A percentile compares a stretch with the other conserved stretches of the same genome.
Evolutionary conservation across 2,329 filamentous ascomycete species (phyloP).

Genomic region (Talaromyces sp.): DNA sequence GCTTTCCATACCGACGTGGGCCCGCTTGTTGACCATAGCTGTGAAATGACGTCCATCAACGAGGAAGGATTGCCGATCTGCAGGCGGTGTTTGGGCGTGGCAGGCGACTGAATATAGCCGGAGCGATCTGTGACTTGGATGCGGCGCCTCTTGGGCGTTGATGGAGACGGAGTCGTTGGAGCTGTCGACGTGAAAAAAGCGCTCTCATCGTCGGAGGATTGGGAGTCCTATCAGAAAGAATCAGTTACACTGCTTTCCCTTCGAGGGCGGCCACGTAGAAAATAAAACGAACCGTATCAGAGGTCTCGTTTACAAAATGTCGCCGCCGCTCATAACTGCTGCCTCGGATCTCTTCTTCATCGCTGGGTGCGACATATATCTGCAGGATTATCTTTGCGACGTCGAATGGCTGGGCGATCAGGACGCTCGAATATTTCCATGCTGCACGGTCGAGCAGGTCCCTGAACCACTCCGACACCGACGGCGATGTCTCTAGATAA

Average conservation of each 20-base stretch:
- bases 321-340: conserved; percentile 1
- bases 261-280: not conserved
- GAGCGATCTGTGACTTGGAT: conserved; percentile 41
- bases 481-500: conserved; percentile 74
- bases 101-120: conserved; percentile 38
- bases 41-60: conserved; percentile 76
- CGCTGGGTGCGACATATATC: conserved; percentile 52
- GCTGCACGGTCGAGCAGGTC: conserved; percentile 76
- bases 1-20: conserved; percentile 92
- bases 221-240: conserved; percentile 24
- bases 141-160: conserved; percentile 33
- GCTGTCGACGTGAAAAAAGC: conserved; percentile 73
- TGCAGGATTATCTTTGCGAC: conserved; percentile 93
- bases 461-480: conserved; percentile 67
- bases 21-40: conserved; percentile 84
- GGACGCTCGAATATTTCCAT: conserved; percentile 85
- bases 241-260: not conserved
- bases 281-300: conserved; percentile 27
- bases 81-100: conserved; percentile 55
- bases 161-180: conserved; percentile 37
- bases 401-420: conserved; percentile 94
- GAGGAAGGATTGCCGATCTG: conserved; percentile 70
- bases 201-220: conserved; percentile 66
- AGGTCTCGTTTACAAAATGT: conserved; percentile 22
- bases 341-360: conserved; percentile 23